Conservation (phyloP, 1,139 yeast genomes). For the Candida sanyaensis region DNA sequence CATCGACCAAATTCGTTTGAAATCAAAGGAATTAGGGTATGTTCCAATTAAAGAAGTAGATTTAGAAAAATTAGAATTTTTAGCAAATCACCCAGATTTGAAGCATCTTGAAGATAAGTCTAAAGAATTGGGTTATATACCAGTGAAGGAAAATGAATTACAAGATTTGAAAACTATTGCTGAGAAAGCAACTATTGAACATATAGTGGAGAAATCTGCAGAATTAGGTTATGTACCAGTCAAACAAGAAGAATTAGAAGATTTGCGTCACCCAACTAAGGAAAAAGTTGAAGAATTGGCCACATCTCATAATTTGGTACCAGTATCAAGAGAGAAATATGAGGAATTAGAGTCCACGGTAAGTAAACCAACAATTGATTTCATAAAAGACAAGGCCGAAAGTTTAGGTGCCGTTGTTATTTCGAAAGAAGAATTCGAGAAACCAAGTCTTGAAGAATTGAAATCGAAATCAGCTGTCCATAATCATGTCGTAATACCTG, state of each 20-base stretch:
- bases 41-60: slow-evolving; percentile 10
- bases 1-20: slow-evolving; percentile 19
- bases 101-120: slow-evolving; percentile 26
- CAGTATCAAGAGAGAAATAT: slow-evolving; percentile 23
- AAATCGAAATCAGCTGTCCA: slow-evolving; percentile 21
- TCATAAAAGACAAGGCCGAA: slow-evolving; percentile 19
- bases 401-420: slow-evolving; percentile 4
- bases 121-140: slow-evolving; percentile 4
- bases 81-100: slow-evolving; percentile 25
- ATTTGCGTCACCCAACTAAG: slow-evolving; percentile 18
- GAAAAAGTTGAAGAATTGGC: slow-evolving; percentile 23
- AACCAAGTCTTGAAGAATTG: slow-evolving; percentile 21
- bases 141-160: slow-evolving; percentile 11
- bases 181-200: slow-evolving; percentile 16
- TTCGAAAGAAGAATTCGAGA: slow-evolving; percentile 12
- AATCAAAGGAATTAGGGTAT: slow-evolving; percentile 11
- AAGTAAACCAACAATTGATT: slow-evolving; percentile 20
- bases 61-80: slow-evolving; percentile 8
- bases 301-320: slow-evolving; percentile 21
- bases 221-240: slow-evolving; percentile 18
- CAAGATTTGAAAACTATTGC: not conserved
- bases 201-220: slow-evolving; percentile 14
- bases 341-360: slow-evolving; percentile 17
- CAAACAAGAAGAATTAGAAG: slow-evolving; percentile 18
- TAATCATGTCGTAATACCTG: slow-evolving; percentile 20